Evolutionary conservation across 768 basidiomycete species (phyloP).

Genomic region (Russula foetens): DNA sequence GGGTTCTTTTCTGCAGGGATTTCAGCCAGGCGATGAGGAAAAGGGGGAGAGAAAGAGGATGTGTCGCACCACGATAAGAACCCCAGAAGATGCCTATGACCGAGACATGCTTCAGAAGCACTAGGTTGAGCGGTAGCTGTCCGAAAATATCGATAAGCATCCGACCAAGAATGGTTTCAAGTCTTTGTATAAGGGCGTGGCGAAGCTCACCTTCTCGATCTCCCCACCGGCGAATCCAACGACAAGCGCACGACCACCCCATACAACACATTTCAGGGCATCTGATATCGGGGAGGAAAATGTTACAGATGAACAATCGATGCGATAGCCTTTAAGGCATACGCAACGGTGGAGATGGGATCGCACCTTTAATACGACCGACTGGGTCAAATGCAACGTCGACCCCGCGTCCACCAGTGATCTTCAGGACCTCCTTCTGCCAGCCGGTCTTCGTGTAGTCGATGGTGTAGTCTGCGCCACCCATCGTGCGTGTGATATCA

Average conservation of each 20-base stretch:
- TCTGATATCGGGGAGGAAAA: constrained; percentile 36
- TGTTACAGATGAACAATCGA: not conserved
- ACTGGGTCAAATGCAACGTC: constrained; percentile 87
- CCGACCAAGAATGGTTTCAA: not conserved
- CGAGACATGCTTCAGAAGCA: constrained; percentile 26
- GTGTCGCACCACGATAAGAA: not conserved
- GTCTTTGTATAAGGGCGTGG: not conserved
- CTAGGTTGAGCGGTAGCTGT: constrained; percentile 68
- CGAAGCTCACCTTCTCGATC: constrained; percentile 63
- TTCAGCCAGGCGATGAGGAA: not conserved
- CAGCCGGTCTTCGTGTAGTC: constrained; percentile 74
- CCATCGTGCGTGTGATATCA: constrained; percentile 62
- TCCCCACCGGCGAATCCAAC: constrained; percentile 85
- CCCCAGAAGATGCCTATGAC: constrained; percentile 4
- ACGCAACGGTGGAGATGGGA: not conserved
- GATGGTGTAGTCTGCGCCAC: constrained; percentile 76
- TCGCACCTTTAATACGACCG: constrained; percentile 59
- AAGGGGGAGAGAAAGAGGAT: not conserved
- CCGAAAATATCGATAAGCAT: not conserved
- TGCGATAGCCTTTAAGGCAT: not conserved
- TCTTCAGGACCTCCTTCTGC: constrained; percentile 82
- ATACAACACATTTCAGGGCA: constrained; percentile 85
- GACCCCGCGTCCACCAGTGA: constrained; percentile 80
- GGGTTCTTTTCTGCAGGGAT: constrained; percentile 53
- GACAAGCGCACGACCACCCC: constrained; percentile 90